phyloP scores from a whole-genome alignment of 2,329 filamentous ascomycete genomes.

The Tolypocladium capitatum region DNA sequence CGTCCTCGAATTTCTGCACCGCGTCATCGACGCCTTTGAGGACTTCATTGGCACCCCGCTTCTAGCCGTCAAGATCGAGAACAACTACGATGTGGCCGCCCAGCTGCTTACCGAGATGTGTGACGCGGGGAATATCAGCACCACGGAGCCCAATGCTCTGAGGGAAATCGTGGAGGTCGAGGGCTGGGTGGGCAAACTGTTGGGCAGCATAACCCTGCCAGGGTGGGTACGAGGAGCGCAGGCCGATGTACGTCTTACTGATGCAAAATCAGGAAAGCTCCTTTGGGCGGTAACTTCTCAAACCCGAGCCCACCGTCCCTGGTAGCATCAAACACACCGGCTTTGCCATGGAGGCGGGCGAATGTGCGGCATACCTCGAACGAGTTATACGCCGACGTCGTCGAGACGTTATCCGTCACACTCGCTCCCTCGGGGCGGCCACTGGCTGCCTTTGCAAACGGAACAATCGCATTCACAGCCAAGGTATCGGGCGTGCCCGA shows the following conservation, averaged over 20 bases:
- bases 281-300: conserved; percentile 23
- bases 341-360: conserved; percentile 74
- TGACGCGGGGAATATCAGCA: conserved; percentile 77
- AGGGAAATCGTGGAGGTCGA: conserved; percentile 87
- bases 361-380: conserved; percentile 95
- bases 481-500: conserved; percentile 94
- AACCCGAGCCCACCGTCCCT: conserved; percentile 27
- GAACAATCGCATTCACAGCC: conserved; percentile 85
- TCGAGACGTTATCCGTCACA: conserved; percentile 79
- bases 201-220: conserved; percentile 77
- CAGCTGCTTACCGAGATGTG: conserved; percentile 94
- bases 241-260: background rate
- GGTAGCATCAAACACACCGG: conserved; percentile 32
- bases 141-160: conserved; percentile 85
- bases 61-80: conserved; percentile 74
- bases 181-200: conserved; percentile 74
- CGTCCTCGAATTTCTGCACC: conserved; percentile 86
- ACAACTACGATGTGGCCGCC: conserved; percentile 83
- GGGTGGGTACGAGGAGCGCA: conserved; percentile 32
- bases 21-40: conserved; percentile 82
- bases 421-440: conserved; percentile 83
- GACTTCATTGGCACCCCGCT: conserved; percentile 87
- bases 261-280: conserved; percentile 22
- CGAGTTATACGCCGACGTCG: conserved; percentile 90
- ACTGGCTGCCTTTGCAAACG: conserved; percentile 75